Base-by-base conservation (phyloP, 164 flowering plant species). In the Berberis vulgaris region DNA sequence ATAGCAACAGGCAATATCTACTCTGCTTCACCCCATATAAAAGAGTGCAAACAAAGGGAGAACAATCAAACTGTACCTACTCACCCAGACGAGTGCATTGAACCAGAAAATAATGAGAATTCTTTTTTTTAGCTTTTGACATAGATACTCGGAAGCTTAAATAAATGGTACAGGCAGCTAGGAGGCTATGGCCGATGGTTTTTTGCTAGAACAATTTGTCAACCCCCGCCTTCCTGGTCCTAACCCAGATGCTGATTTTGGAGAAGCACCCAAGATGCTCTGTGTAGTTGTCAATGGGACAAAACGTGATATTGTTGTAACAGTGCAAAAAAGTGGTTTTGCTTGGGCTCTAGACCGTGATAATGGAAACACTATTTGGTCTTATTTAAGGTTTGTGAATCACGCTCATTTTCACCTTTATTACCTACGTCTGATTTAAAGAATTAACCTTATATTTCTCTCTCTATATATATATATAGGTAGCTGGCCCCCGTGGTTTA, bases 311-410 rank as follows among this genome's bases (percentile, higher is more conserved):
- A 59, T 83, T 42, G 88, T 62, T 2, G 83, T 68, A 12, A 82
- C 86, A 8, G 81, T 74, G 41, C 86, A 84, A 62, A 84, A 84
- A 50, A 84, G 83, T 52, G 89, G 85, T 7, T 73, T 78, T 49
- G 82, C 78, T 0, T 84, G 89, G 89, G 85, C 84, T 54, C 66
- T 82, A 1, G 81, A 83, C 57, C 79, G 85, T 0, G 81, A 75
- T 58, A 74, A 60, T 71, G 89, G 85, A 1, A 71, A 75, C 38
- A 75, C 77, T 0, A 70, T 84, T 43, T 81, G 85, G 86, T 79
- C 69, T 40, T 76, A 67, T 43, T 83, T 79, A 59, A 69, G 77
- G 43, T 13, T 4, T 10, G 5, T 56, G 39, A 6, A 38, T 26
- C 42, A 0, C 1, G 39, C 39, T 54, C 57, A 26, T 10, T 4